Evolutionary conservation across 495 filamentous ascomycete species (phyloP).

Genomic region (Lophium mytilinum): DNA sequence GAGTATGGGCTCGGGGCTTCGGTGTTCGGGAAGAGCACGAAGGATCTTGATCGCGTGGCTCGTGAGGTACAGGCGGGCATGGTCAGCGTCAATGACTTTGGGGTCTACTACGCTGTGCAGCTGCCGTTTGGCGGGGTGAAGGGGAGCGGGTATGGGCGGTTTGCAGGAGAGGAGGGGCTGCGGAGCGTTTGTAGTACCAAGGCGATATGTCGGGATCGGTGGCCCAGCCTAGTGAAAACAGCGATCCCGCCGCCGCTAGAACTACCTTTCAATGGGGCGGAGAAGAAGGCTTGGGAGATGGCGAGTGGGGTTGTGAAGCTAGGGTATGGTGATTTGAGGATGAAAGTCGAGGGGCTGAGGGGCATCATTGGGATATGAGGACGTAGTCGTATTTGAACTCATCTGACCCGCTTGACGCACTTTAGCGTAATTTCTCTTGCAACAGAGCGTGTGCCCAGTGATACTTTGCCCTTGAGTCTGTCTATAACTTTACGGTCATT

Average conservation of each 20-base stretch:
- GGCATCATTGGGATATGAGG: conserved; percentile 35
- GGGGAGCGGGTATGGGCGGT: conserved; percentile 86
- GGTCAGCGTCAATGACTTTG: conserved; percentile 93
- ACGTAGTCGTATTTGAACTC: too few relatives aligned
- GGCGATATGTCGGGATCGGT: conserved; percentile 71
- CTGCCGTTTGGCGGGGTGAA: conserved; percentile 84
- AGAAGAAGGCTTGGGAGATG: conserved; percentile 48
- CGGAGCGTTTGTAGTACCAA: conserved; percentile 79
- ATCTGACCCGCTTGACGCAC: too few relatives aligned
- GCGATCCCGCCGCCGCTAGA: conserved; percentile 68
- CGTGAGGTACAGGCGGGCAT: conserved; percentile 71
- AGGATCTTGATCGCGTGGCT: conserved; percentile 52
- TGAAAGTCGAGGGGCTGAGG: conserved; percentile 41
- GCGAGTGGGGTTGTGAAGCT: conserved; percentile 55
- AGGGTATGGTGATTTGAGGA: conserved; percentile 49
- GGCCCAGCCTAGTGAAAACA: conserved; percentile 53
- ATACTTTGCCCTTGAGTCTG: too few relatives aligned
- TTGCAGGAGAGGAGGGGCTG: conserved; percentile 85
- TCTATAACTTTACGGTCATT: too few relatives aligned
- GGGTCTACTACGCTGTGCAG: conserved; percentile 81
- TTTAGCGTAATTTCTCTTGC: too few relatives aligned
- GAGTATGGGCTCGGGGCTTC: conserved; percentile 32
- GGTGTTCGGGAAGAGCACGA: conserved; percentile 61
- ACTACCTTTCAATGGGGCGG: conserved; percentile 57
- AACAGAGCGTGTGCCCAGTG: too few relatives aligned